Evolutionary conservation across 177 flowering plant genomes (phyloP).

Genomic region (Vitis hybrid): DNA sequence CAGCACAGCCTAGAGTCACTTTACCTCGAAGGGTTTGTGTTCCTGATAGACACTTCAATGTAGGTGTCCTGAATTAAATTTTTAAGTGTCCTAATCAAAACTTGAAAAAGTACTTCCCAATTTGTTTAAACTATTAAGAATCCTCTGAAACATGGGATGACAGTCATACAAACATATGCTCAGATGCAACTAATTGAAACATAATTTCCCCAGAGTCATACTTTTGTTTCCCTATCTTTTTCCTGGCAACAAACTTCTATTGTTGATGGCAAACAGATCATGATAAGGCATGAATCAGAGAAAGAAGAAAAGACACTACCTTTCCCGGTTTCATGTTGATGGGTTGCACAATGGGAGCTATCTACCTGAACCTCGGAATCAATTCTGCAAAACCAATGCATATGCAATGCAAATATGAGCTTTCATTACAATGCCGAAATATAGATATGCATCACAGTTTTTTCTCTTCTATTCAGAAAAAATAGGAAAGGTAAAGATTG

Average conservation of each 20-base stretch:
- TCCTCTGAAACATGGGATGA: too few species aligned
- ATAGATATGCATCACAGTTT: background rate
- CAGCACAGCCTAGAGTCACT: too few species aligned
- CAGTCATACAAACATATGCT: too few species aligned
- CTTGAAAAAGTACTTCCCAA: too few species aligned
- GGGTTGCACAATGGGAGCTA: conserved; percentile 33
- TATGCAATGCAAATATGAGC: background rate
- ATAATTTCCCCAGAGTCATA: too few species aligned
- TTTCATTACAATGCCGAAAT: background rate
- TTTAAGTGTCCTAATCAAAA: too few species aligned
- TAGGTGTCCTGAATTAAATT: too few species aligned
- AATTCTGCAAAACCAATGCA: conserved; percentile 50
- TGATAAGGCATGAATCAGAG: background rate
- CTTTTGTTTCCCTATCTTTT: background rate
- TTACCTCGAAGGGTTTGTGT: too few species aligned
- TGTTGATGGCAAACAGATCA: background rate
- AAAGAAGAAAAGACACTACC: conserved; percentile 35
- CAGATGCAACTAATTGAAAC: too few species aligned
- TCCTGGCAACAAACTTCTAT: background rate
- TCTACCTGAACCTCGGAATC: conserved; percentile 65
- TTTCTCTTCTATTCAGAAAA: background rate
- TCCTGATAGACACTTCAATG: too few species aligned
- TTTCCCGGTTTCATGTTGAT: conserved; percentile 43
- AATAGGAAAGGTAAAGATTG: background rate
- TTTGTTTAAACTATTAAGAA: too few species aligned